Evolutionary conservation across 2,329 filamentous ascomycete species (phyloP).

Genomic region (Fusarium sp.): DNA sequence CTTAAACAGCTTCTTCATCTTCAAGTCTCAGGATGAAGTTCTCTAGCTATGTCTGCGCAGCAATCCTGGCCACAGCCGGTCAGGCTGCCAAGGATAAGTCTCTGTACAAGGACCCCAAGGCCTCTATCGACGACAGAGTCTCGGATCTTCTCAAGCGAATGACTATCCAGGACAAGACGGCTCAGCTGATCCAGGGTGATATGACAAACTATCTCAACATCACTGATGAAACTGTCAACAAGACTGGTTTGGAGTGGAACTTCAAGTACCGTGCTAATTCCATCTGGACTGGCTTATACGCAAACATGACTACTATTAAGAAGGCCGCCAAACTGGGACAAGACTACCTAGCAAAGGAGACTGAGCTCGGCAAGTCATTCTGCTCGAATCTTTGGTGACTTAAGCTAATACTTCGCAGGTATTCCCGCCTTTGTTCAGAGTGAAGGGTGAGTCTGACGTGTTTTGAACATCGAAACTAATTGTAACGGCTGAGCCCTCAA

Average conservation of each 20-base stretch:
- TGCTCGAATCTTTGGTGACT: conserved; percentile 44
- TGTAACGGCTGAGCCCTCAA: too few species aligned
- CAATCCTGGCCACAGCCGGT: conserved; percentile 38
- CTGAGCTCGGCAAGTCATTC: conserved; percentile 44
- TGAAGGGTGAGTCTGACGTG: too few species aligned
- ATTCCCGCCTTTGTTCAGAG: conserved; percentile 80
- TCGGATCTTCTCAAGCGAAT: conserved; percentile 76
- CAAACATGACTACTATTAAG: conserved; percentile 71
- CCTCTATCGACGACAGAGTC: conserved; percentile 72
- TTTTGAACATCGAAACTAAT: too few species aligned
- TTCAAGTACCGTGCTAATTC: conserved; percentile 74
- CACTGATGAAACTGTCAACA: conserved; percentile 74
- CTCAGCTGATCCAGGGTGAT: conserved; percentile 77
- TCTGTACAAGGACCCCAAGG: conserved; percentile 72
- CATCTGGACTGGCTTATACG: conserved; percentile 77
- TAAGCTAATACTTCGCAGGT: conserved; percentile 51
- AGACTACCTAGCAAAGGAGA: conserved; percentile 71
- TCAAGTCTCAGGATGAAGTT: conserved; percentile 45
- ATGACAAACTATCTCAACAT: conserved; percentile 79
- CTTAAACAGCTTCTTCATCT: conserved; percentile 10
- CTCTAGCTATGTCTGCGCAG: conserved; percentile 38
- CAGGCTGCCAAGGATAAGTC: conserved; percentile 48
- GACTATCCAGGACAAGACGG: conserved; percentile 79
- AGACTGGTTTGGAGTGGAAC: conserved; percentile 72
- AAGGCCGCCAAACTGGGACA: conserved; percentile 73